Evolutionary conservation across 495 filamentous ascomycete genomes (phyloP), one percentile per base, ranked within the genome.

Genomic region (Penicillium psychrofluorescens): DNA sequence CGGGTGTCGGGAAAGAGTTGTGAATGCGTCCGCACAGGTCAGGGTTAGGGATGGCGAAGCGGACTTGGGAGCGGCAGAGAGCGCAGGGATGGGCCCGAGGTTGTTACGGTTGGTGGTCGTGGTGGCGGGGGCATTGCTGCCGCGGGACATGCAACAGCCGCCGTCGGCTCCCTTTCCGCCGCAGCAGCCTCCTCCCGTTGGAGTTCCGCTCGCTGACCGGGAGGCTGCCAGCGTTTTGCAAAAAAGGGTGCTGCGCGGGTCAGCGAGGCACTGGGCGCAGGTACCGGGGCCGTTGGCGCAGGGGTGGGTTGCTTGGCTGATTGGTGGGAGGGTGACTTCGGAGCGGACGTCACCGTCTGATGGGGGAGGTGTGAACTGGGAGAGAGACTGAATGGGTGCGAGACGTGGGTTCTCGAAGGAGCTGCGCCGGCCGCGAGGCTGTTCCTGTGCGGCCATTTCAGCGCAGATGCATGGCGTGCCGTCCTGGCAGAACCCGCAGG

Each of bases 401-500:
- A 75, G 67, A 8, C 68, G 70, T 48, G 68, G 72, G 45, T 63
- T 62, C 43, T 69, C 68, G 44, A 65, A 65, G 8, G 56, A 55
- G 41, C 47, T 58, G 28, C 51, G 51, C 32, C 52, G 54, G 34
- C 51, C 54, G 11, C 61, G 63, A 40, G 70, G 54, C 43, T 70
- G 61, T 41, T 63, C 66, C 49, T 71, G 67, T 4, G 73, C 70
- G 8, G 79, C 76, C 56, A 86, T 75, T 43, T 91, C 86, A 27
- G 83, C 86, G 59, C 88, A 95, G 44, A 90, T 78, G 56, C 88
- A 95, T 51, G 86, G 84, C 1, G 83, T 88, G 11, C 86, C 86
- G 41, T 90, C 85, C 51, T 81, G 75, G 61, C 88, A 95, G 68
- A 94, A 94, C n/a, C 88, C 88, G 54, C 88, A 95, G 8, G 81